These are phyloP conservation scores for Coffea canephora DNA, from an alignment of 257 asterid genomes.

Conservation along the genomic window DNA sequence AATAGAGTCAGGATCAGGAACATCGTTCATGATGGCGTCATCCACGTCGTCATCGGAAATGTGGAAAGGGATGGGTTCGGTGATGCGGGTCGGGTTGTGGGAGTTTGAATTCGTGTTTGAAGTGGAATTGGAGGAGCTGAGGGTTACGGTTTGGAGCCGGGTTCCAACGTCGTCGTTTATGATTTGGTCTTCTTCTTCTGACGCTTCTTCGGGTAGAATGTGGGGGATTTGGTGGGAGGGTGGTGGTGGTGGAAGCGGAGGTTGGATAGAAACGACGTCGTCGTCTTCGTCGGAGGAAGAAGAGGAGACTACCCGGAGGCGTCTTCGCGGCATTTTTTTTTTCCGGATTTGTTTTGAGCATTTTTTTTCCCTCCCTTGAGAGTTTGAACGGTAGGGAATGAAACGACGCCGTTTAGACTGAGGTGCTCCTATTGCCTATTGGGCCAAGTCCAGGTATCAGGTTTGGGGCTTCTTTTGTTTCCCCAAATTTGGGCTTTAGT, in stretches of 20 bases:
- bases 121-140: conserved; percentile 40
- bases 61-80: conserved; percentile 18
- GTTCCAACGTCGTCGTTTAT: conserved; percentile 40
- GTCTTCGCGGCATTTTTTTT: conserved; percentile 40
- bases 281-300: conserved; percentile 70
- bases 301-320: conserved; percentile 45
- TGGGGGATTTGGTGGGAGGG: conserved; percentile 17
- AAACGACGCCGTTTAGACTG: too few species aligned
- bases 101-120: conserved; percentile 12
- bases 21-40: background rate
- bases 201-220: conserved; percentile 1
- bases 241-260: conserved; percentile 19
- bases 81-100: conserved; percentile 3
- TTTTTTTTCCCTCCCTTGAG: conserved; percentile 9
- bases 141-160: conserved; percentile 61
- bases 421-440: too few species aligned
- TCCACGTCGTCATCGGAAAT: conserved; percentile 13
- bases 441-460: too few species aligned
- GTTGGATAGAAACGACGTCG: conserved; percentile 42
- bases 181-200: conserved; percentile 36
- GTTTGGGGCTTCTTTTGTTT: too few species aligned
- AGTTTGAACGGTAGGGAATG: background rate
- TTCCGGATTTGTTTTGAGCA: background rate
- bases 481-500: too few species aligned
- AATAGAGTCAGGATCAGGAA: background rate